Evolutionary conservation across 2,329 filamentous ascomycete species (phyloP).

Genomic region (Exophiala aquamarina): DNA sequence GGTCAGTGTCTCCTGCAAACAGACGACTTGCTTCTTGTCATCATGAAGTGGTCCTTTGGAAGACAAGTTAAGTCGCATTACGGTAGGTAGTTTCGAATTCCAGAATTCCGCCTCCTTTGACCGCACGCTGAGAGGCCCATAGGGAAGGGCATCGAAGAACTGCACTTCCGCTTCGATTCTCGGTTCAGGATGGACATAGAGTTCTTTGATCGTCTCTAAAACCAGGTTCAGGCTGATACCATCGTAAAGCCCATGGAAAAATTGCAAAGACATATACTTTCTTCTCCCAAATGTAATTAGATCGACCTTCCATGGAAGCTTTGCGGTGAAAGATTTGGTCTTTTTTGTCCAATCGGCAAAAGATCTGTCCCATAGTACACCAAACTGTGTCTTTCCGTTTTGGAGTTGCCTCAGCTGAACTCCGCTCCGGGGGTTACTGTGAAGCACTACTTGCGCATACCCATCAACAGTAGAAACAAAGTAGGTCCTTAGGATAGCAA

Average conservation of each 20-base stretch:
- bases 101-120: conserved; percentile 65
- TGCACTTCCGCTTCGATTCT: background rate
- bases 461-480: conserved; percentile 75
- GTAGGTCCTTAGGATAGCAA: conserved; percentile 68
- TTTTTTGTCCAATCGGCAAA: conserved; percentile 54
- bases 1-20: conserved; percentile 28
- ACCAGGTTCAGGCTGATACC: conserved; percentile 73
- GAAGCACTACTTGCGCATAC: conserved; percentile 67
- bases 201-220: conserved; percentile 56
- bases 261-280: conserved; percentile 58
- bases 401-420: conserved; percentile 39
- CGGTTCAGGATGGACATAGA: conserved; percentile 43
- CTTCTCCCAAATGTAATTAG: conserved; percentile 29
- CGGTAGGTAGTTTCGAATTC: conserved; percentile 41
- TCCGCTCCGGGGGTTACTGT: background rate
- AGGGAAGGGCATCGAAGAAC: conserved; percentile 60
- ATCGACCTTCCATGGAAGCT: conserved; percentile 36
- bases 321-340: conserved; percentile 46
- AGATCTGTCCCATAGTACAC: conserved; percentile 47
- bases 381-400: conserved; percentile 26
- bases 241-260: conserved; percentile 88
- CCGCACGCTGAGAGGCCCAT: conserved; percentile 63
- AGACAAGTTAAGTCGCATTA: conserved; percentile 10
- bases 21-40: background rate
- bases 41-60: conserved; percentile 9